Conservation (phyloP, 345 rosid genomes). For the Eucalyptus erythrocorys region DNA sequence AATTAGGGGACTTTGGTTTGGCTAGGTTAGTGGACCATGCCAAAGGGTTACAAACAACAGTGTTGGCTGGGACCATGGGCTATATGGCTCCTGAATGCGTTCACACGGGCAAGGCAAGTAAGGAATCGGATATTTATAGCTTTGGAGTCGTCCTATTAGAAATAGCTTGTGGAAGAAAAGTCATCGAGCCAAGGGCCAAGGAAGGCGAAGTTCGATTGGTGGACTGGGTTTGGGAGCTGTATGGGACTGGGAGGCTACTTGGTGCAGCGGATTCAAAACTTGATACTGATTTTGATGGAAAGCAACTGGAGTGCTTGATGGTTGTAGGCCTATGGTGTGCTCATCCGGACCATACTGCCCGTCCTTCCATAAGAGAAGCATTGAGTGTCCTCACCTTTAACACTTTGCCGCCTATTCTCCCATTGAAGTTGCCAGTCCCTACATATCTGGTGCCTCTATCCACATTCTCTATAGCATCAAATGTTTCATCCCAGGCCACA, state of each 20-base stretch:
- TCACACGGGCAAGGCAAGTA: not conserved
- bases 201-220: not conserved
- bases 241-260: not conserved
- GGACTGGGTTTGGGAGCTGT: not conserved
- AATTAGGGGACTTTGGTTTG: not conserved
- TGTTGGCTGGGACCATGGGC: not conserved
- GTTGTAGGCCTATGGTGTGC: not conserved
- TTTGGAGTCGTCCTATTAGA: not conserved
- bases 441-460: fast-evolving
- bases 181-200: not conserved
- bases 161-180: not conserved
- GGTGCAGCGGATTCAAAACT: not conserved
- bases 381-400: not conserved
- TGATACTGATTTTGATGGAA: not conserved
- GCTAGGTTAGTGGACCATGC: not conserved
- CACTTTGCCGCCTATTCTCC: not conserved
- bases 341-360: not conserved
- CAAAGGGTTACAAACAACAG: not conserved
- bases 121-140: not conserved
- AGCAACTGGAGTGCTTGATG: not conserved
- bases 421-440: not conserved
- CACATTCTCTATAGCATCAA: not conserved
- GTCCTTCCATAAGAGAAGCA: not conserved
- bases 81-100: not conserved
- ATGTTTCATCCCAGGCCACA: not conserved